These are phyloP conservation scores for Apiospora koreana DNA, from an alignment of 2,329 filamentous ascomycete genomes.

Conservation along the genomic window DNA sequence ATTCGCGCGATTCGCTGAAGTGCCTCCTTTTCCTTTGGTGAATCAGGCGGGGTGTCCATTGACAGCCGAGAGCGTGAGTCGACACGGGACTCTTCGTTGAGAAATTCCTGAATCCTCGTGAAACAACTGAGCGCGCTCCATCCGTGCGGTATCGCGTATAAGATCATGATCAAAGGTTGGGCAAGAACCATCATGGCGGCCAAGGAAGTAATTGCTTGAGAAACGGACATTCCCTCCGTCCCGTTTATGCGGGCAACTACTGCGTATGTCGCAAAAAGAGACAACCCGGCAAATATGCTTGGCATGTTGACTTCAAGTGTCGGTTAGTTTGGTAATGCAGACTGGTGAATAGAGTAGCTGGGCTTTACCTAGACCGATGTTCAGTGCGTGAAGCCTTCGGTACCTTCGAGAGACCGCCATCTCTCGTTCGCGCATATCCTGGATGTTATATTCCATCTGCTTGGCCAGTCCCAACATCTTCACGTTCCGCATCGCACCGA, in stretches of 20 bases:
- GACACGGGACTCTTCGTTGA: conserved; percentile 11
- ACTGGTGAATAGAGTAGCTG: not conserved
- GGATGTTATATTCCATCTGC: conserved; percentile 16
- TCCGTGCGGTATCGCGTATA: conserved; percentile 26
- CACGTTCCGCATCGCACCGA: conserved; percentile 21
- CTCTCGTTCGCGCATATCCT: conserved; percentile 20
- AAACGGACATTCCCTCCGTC: conserved; percentile 16
- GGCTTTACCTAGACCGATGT: conserved; percentile 17
- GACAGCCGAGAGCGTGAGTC: conserved; percentile 6
- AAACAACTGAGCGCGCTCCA: conserved; percentile 30
- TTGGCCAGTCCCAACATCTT: conserved; percentile 22
- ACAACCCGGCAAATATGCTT: conserved; percentile 22
- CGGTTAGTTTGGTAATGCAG: not conserved
- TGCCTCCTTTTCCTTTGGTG: not conserved
- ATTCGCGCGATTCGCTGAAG: not conserved
- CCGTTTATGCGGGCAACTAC: conserved; percentile 23
- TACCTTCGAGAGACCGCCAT: conserved; percentile 19
- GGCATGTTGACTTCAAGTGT: conserved; percentile 14
- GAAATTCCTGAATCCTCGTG: conserved; percentile 25
- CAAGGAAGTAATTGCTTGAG: conserved; percentile 27
- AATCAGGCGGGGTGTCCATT: not conserved
- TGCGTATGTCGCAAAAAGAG: conserved; percentile 30
- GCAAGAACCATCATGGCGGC: conserved; percentile 27
- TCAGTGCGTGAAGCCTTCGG: conserved; percentile 19
- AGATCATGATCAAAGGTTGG: conserved; percentile 24